A percentile compares a stretch with the other conserved stretches of the same genome.
Evolutionary conservation across 176 grass and related monocot species (phyloP).

Genomic region (Oryza brachyantha): DNA sequence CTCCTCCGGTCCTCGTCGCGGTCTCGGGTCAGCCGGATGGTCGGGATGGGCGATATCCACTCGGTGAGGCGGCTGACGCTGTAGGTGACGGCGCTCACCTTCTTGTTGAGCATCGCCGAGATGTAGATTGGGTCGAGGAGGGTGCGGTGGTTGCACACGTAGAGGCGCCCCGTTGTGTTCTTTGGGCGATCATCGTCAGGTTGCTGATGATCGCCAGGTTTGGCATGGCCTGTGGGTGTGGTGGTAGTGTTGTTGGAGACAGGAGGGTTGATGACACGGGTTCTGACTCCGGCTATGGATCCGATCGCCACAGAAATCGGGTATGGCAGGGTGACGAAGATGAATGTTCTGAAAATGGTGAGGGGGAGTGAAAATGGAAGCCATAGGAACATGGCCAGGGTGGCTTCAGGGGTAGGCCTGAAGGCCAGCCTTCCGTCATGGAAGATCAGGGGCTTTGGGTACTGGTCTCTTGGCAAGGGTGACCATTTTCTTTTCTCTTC

Average conservation of each 20-base stretch:
- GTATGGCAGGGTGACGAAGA: constrained; percentile 57
- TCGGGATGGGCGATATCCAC: constrained; percentile 67
- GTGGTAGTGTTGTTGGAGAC: not conserved
- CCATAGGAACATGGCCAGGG: constrained; percentile 77
- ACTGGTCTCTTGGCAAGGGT: constrained; percentile 45
- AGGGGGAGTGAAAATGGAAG: constrained; percentile 52
- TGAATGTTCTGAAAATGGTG: constrained; percentile 47
- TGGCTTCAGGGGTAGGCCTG: constrained; percentile 54
- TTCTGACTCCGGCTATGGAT: constrained; percentile 38
- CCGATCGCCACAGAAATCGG: constrained; percentile 40
- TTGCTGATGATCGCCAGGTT: too few species aligned
- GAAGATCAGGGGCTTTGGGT: constrained; percentile 69
- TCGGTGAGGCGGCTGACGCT: constrained; percentile 68
- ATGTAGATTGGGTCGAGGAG: constrained; percentile 79
- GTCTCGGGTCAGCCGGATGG: constrained; percentile 60
- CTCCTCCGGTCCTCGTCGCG: constrained; percentile 49
- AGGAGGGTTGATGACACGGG: constrained; percentile 26
- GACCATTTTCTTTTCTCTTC: constrained; percentile 67
- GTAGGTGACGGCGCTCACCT: constrained; percentile 58
- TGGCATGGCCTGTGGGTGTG: not conserved
- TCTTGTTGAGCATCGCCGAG: constrained; percentile 53
- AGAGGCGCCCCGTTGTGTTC: constrained; percentile 31
- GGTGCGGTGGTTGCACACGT: constrained; percentile 88
- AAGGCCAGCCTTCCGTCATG: constrained; percentile 89
- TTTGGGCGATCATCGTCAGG: not conserved